A percentile compares a stretch with the other conserved stretches of the same genome.
Conservation (phyloP, 1,284 basidiomycete species). For the Hortiboletus rubellus region DNA sequence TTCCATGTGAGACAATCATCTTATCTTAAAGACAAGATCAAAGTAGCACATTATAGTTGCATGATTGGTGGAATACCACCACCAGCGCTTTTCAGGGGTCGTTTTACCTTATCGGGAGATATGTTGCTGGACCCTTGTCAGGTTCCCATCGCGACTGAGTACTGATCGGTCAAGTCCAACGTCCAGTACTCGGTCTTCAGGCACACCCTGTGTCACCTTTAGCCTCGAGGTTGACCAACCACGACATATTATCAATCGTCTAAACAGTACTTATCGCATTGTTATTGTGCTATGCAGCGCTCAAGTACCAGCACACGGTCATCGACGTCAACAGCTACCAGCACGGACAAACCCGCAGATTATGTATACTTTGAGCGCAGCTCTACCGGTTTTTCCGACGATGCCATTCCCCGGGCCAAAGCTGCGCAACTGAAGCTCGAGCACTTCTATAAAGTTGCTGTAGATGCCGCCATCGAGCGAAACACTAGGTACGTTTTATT, state of each 20-base stretch:
- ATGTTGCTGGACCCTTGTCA: background rate
- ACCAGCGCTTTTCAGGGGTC: background rate
- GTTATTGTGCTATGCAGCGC: constrained; percentile 26
- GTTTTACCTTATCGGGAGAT: background rate
- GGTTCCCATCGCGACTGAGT: constrained; percentile 24
- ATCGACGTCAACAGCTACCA: constrained; percentile 23
- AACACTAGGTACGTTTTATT: constrained; percentile 66
- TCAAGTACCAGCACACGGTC: constrained; percentile 33
- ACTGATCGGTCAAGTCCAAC: background rate
- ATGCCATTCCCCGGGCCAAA: constrained; percentile 78
- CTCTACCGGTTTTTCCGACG: constrained; percentile 68
- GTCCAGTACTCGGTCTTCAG: background rate
- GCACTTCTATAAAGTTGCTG: constrained; percentile 89
- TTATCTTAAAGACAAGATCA: too few relatives aligned
- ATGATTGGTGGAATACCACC: too few relatives aligned
- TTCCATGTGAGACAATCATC: too few relatives aligned
- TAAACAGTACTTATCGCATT: background rate
- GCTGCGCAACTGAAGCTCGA: constrained; percentile 90
- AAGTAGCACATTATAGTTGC: too few relatives aligned
- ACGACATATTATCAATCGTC: background rate
- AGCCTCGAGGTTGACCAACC: background rate
- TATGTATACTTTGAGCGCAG: constrained; percentile 88
- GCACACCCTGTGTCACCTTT: background rate
- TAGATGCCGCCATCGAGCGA: constrained; percentile 88
- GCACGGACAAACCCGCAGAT: constrained; percentile 41